Evolutionary conservation across 805 yeast species (phyloP).

Genomic region (Nakazawaea ambrosiae): DNA sequence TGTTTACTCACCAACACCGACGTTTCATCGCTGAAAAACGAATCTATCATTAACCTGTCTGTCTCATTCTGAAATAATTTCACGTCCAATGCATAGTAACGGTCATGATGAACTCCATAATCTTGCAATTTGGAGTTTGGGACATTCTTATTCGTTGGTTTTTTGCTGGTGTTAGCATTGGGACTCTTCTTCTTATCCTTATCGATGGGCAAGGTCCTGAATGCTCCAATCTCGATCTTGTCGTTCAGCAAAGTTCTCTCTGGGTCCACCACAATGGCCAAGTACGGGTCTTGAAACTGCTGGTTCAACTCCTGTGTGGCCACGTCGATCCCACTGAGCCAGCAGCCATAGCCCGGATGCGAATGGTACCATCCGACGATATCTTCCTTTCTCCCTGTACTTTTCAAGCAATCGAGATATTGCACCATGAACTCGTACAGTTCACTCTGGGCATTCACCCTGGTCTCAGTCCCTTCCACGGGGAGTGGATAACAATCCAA

Average conservation of each 20-base stretch:
- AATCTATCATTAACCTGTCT: background rate
- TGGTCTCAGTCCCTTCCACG: conserved; percentile 91
- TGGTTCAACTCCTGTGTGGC: conserved; percentile 84
- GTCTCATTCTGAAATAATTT: conserved; percentile 46
- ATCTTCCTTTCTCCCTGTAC: conserved; percentile 40
- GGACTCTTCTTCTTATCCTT: conserved; percentile 13
- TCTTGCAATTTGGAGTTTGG: conserved; percentile 52
- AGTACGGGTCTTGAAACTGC: conserved; percentile 83
- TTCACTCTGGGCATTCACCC: conserved; percentile 92
- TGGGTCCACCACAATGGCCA: conserved; percentile 87
- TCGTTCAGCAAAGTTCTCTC: conserved; percentile 55
- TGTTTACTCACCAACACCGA: too few species aligned
- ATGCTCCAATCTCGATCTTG: conserved; percentile 80
- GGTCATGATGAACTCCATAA: conserved; percentile 64
- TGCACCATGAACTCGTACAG: conserved; percentile 94
- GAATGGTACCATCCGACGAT: conserved; percentile 97
- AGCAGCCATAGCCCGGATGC: conserved; percentile 96
- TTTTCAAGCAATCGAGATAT: conserved; percentile 48
- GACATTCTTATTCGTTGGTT: conserved; percentile 15
- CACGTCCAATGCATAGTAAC: conserved; percentile 61
- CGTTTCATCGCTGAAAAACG: too few species aligned
- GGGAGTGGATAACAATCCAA: conserved; percentile 84
- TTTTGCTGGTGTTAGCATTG: conserved; percentile 12
- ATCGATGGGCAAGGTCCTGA: conserved; percentile 51
- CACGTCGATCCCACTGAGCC: conserved; percentile 92